phyloP scores from a whole-genome alignment of 768 basidiomycete genomes.

The Epithele typhae region DNA sequence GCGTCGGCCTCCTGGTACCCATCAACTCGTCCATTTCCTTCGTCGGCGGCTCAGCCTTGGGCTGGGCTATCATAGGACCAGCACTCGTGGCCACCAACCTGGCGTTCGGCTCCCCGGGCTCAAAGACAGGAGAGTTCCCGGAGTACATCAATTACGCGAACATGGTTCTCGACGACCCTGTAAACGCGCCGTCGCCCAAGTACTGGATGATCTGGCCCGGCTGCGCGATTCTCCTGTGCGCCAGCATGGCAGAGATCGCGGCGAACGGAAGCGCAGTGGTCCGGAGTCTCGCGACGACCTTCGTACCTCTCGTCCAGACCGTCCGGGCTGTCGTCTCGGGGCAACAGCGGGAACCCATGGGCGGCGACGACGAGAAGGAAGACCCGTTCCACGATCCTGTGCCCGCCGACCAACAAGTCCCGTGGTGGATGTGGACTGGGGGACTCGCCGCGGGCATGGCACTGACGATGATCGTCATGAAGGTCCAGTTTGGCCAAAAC shows the following conservation, averaged over 20 bases:
- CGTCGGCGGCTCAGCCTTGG: slow-evolving; percentile 16
- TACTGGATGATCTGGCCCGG: slow-evolving; percentile 25
- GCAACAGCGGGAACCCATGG: no score
- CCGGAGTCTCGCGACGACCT: slow-evolving; percentile 7
- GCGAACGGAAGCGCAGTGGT: slow-evolving; percentile 12
- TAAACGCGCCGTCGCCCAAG: slow-evolving; percentile 17
- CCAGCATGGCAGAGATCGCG: slow-evolving; percentile 17
- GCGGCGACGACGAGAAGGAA: slow-evolving; percentile 2
- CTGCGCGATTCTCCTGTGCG: slow-evolving; percentile 16
- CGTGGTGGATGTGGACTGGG: slow-evolving; percentile 19
- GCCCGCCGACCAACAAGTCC: slow-evolving; percentile 14
- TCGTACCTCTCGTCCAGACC: background rate
- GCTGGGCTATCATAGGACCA: slow-evolving; percentile 21
- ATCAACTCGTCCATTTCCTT: slow-evolving; percentile 19
- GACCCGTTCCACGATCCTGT: slow-evolving; percentile 15
- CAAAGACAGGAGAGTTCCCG: slow-evolving; percentile 8
- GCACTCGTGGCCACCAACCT: slow-evolving; percentile 16
- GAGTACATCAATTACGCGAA: slow-evolving; percentile 18
- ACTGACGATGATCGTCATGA: slow-evolving; percentile 20
- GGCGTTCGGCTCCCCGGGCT: slow-evolving; percentile 13
- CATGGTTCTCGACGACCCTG: slow-evolving; percentile 20
- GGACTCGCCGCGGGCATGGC: slow-evolving; percentile 13
- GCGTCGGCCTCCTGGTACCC: slow-evolving; percentile 16
- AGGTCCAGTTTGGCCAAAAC: slow-evolving; percentile 20
- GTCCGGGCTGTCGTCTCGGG: background rate